Conservation (phyloP, 768 basidiomycete species). For the Sarcomyxa edulis region DNA sequence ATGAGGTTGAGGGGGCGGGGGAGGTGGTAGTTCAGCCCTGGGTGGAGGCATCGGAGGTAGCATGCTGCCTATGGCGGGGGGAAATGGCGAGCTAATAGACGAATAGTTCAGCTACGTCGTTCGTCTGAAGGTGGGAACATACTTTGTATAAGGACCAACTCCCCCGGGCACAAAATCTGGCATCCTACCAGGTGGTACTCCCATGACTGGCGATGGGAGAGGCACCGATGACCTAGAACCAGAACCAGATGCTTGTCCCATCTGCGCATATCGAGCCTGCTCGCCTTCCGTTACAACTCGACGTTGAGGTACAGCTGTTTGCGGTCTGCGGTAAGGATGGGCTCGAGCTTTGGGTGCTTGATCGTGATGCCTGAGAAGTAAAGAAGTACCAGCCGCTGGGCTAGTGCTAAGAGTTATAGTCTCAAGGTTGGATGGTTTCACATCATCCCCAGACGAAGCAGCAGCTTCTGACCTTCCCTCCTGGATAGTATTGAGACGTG, state of each 20-base stretch:
- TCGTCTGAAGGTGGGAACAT: conserved; percentile 8
- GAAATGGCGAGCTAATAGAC: conserved; percentile 2
- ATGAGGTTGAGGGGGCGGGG: conserved; percentile 13
- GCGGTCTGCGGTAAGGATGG: conserved; percentile 24
- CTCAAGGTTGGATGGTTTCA: conserved; percentile 17
- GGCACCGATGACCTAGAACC: too few relatives aligned
- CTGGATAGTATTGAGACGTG: conserved; percentile 24
- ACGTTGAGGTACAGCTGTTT: conserved; percentile 15
- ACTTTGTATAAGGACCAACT: too few relatives aligned
- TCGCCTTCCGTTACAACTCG: too few relatives aligned
- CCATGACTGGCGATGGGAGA: too few relatives aligned
- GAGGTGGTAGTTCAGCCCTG: conserved; percentile 15
- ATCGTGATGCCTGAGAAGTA: conserved; percentile 11
- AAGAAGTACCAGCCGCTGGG: conserved; percentile 13
- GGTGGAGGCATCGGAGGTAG: conserved; percentile 8
- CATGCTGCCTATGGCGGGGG: conserved; percentile 3
- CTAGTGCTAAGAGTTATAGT: conserved; percentile 15
- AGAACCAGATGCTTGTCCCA: too few relatives aligned
- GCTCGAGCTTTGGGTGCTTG: conserved; percentile 14
- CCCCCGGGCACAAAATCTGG: too few relatives aligned
- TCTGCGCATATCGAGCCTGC: too few relatives aligned
- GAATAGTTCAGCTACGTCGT: conserved; percentile 3
- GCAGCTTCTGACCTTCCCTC: conserved; percentile 20
- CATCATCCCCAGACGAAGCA: conserved; percentile 18
- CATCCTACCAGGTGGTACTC: too few relatives aligned